phyloP scores from a whole-genome alignment of 1,284 basidiomycete genomes.

The Vanrija pseudolonga region DNA sequence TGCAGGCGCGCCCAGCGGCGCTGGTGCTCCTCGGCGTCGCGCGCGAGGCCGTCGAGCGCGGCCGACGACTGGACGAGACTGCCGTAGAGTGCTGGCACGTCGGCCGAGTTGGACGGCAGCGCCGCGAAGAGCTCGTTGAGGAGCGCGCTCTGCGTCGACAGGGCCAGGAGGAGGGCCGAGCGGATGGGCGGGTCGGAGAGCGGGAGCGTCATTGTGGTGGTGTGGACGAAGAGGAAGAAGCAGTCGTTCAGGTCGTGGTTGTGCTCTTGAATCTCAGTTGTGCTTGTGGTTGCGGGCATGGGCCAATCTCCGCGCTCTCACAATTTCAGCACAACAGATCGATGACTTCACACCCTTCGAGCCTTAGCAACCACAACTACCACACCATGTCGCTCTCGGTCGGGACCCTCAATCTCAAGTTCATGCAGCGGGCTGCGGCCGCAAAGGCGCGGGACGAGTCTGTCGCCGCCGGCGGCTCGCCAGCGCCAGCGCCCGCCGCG shows the following conservation, averaged over 20 bases:
- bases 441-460: conserved; percentile 1
- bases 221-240: background rate
- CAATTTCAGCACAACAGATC: too few species aligned
- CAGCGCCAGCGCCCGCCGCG: background rate
- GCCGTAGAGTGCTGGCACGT: conserved; percentile 18
- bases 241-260: too few species aligned
- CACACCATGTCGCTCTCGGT: conserved; percentile 34
- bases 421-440: conserved; percentile 46
- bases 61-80: conserved; percentile 17
- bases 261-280: too few species aligned
- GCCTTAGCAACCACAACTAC: too few species aligned
- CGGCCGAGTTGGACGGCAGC: conserved; percentile 9
- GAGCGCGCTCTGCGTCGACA: conserved; percentile 34
- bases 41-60: conserved; percentile 23
- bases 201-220: background rate
- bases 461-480: conserved; percentile 3
- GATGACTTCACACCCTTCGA: too few species aligned
- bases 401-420: conserved; percentile 45
- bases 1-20: conserved; percentile 21
- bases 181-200: conserved; percentile 21
- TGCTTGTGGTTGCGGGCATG: too few species aligned
- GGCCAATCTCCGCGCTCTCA: too few species aligned
- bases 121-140: conserved; percentile 35
- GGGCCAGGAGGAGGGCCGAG: conserved; percentile 32
- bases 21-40: conserved; percentile 33